Evolutionary conservation across 768 basidiomycete genomes (phyloP).

Genomic region (Mycena vitilis): DNA sequence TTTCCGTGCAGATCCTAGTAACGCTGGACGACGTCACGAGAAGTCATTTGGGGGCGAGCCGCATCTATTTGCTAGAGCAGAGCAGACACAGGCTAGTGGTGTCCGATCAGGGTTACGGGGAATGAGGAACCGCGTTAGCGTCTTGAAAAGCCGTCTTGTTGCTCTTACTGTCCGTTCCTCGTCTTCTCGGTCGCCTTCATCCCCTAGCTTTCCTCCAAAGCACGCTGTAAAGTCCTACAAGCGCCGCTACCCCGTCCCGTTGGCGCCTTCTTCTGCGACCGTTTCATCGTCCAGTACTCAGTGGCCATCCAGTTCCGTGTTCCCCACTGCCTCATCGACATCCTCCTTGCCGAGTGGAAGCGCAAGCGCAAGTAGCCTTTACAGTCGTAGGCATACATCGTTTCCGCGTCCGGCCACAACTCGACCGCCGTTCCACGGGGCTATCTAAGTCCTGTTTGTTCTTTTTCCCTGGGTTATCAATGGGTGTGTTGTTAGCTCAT

Average conservation of each 20-base stretch:
- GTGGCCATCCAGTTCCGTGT: neutral
- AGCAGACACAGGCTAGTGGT: neutral
- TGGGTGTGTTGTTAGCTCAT: neutral
- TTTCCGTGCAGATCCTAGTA: no score
- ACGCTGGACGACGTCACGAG: constrained; percentile 5
- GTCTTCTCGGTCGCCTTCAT: constrained; percentile 22
- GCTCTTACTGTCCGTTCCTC: constrained; percentile 17
- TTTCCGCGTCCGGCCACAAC: constrained; percentile 5
- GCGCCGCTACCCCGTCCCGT: neutral
- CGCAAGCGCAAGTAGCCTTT: neutral
- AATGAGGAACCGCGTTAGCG: constrained; percentile 28
- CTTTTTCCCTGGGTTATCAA: neutral
- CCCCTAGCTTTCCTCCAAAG: constrained; percentile 6
- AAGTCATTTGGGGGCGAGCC: neutral
- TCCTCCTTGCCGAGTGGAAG: constrained; percentile 10
- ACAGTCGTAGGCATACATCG: constrained; percentile 2
- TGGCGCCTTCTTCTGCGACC: neutral
- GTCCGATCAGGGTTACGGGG: constrained; percentile 12
- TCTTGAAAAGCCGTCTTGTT: constrained; percentile 23
- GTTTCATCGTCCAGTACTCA: neutral
- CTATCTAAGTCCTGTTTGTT: neutral
- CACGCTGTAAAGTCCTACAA: neutral
- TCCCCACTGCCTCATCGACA: constrained; percentile 3
- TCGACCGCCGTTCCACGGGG: neutral
- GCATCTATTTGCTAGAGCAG: neutral